These are phyloP conservation scores for Chlorella vulgaris DNA, from an alignment of 139 green algal species.

Conservation along the genomic window DNA sequence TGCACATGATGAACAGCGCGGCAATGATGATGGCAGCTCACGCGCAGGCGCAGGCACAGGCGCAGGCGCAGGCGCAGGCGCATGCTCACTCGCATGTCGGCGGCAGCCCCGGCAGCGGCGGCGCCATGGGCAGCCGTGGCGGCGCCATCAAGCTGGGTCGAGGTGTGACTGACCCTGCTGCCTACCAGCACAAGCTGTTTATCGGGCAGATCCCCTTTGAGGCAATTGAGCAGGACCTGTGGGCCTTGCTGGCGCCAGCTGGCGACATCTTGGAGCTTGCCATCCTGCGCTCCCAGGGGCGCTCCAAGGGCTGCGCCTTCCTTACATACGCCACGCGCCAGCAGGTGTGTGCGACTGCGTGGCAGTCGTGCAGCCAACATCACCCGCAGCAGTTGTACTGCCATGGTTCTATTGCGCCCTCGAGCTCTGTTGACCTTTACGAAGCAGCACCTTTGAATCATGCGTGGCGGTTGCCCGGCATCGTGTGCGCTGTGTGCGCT, in stretches of 20 bases:
- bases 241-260: constrained; percentile 67
- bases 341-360: background rate
- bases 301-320: constrained; percentile 62
- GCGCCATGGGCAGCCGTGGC: background rate
- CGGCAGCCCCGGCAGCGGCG: background rate
- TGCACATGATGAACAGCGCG: constrained; percentile 14
- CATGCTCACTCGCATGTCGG: background rate
- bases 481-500: too few relatives aligned
- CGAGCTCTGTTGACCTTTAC: too few relatives aligned
- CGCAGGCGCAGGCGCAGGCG: background rate
- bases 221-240: constrained; percentile 69
- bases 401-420: too few relatives aligned
- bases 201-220: constrained; percentile 62
- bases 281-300: constrained; percentile 70
- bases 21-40: constrained; percentile 38
- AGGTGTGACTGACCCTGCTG: constrained; percentile 34
- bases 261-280: constrained; percentile 71
- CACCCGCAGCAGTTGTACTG: background rate
- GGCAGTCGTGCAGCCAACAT: background rate
- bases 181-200: constrained; percentile 61
- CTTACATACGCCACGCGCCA: constrained; percentile 57
- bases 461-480: too few relatives aligned
- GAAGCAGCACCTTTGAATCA: too few relatives aligned
- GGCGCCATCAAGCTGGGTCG: constrained; percentile 43
- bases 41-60: constrained; percentile 1